Conservation (phyloP, 345 rosid genomes). For the Pistacia integerrima region DNA sequence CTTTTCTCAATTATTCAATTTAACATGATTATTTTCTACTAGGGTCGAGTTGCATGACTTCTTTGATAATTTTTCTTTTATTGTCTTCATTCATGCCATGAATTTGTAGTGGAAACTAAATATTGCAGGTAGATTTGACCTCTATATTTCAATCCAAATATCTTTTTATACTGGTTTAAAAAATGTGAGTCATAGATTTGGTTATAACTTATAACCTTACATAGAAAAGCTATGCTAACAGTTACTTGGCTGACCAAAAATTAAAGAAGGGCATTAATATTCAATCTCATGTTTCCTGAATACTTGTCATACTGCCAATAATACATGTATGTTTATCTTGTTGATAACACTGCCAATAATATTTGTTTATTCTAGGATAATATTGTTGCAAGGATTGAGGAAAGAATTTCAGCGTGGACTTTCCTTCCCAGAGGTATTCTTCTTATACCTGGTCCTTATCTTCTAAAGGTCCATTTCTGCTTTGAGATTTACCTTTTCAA, state of each 20-base stretch:
- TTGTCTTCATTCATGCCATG: neutral
- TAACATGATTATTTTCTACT: neutral
- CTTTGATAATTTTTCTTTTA: no score
- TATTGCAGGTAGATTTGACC: neutral
- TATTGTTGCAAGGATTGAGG: slow-evolving; percentile 63
- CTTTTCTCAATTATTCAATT: neutral
- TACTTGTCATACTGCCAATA: slow-evolving; percentile 8
- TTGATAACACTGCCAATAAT: neutral
- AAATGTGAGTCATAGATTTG: no score
- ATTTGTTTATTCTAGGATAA: slow-evolving; percentile 51
- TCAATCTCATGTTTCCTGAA: neutral
- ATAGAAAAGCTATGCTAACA: no score
- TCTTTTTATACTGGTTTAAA: no score
- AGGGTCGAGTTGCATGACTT: no score
- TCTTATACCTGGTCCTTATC: slow-evolving; percentile 1
- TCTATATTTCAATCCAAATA: neutral
- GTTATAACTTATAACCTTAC: no score
- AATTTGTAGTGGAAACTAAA: neutral
- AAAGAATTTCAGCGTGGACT: slow-evolving; percentile 84
- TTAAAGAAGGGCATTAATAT: neutral
- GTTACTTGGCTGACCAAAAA: no score
- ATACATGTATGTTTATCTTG: neutral
- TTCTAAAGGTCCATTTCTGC: neutral
- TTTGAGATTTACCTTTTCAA: neutral
- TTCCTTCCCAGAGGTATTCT: slow-evolving; percentile 75